A percentile compares a stretch with the other conserved stretches of the same genome.
phyloP scores from a whole-genome alignment of 192 early-diverging fungal species.

The Rhizoclosmatium globosum region DNA sequence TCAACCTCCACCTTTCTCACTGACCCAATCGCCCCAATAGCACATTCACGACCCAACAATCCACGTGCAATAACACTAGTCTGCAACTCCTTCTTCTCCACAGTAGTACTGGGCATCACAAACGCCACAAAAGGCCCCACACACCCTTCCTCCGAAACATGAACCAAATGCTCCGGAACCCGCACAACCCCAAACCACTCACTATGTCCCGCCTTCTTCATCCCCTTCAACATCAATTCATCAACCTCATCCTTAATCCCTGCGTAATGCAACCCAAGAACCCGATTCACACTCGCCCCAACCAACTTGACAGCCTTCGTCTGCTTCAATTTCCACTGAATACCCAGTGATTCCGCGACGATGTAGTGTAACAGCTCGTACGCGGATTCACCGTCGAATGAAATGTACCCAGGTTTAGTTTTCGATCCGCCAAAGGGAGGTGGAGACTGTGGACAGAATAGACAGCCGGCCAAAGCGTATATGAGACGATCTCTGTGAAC shows the following conservation, averaged over 20 bases:
- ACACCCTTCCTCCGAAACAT: neutral
- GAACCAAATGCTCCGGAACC: neutral
- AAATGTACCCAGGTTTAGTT: slow-evolving; percentile 10
- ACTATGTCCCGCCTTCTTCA: neutral
- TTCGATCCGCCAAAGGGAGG: slow-evolving; percentile 4
- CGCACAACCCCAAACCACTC: neutral
- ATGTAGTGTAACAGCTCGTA: neutral
- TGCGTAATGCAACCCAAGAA: neutral
- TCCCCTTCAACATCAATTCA: slow-evolving; percentile 2
- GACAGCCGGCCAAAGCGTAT: neutral
- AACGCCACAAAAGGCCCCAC: neutral
- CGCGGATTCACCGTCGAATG: neutral
- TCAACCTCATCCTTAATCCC: slow-evolving; percentile 2
- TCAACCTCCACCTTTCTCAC: no score
- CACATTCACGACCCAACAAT: no score
- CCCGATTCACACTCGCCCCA: neutral
- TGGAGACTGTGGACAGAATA: neutral
- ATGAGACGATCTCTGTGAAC: neutral
- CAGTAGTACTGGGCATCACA: no score
- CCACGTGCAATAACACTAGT: no score
- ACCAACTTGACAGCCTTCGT: neutral
- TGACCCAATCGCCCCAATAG: no score
- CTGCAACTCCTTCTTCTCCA: no score
- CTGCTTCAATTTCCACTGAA: neutral
- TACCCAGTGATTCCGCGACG: neutral